These are phyloP conservation scores for Colletotrichum sp. DNA, from an alignment of 2,329 filamentous ascomycete genomes.

Conservation along the genomic window DNA sequence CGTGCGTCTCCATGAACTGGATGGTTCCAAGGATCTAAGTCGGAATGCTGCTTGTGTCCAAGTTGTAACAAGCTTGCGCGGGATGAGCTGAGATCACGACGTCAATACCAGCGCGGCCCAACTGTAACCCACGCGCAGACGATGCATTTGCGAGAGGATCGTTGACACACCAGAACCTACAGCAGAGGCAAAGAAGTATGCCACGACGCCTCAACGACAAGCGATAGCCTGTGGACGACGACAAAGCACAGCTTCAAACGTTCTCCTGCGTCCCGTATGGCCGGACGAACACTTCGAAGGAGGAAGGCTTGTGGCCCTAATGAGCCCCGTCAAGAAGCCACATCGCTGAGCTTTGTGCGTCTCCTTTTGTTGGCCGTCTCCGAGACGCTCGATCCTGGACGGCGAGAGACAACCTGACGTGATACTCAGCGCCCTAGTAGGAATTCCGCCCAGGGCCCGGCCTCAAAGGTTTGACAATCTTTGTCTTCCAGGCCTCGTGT, in stretches of 20 bases:
- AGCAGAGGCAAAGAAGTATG: not conserved
- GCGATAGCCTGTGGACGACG: not conserved
- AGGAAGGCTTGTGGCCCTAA: not conserved
- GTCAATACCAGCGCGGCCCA: not conserved
- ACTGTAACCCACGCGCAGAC: not conserved
- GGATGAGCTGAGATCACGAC: not conserved
- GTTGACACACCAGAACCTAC: not conserved
- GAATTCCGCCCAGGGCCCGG: not conserved
- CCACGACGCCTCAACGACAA: not conserved
- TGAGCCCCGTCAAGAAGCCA: not conserved
- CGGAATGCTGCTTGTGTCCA: not conserved
- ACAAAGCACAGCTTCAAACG: not conserved
- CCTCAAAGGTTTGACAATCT: not conserved
- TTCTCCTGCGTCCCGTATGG: not conserved
- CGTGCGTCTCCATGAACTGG: not conserved
- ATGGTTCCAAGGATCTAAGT: not conserved
- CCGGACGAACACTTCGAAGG: not conserved
- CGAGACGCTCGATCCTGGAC: not conserved
- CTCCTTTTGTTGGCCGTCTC: too few species aligned
- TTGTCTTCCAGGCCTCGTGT: not conserved
- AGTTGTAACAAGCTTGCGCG: not conserved
- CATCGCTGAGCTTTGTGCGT: not conserved
- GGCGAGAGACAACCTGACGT: not conserved
- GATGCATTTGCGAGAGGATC: not conserved
- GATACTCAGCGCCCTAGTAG: not conserved